phyloP scores from a whole-genome alignment of 2,329 filamentous ascomycete genomes.

The Fusarium camptoceras region DNA sequence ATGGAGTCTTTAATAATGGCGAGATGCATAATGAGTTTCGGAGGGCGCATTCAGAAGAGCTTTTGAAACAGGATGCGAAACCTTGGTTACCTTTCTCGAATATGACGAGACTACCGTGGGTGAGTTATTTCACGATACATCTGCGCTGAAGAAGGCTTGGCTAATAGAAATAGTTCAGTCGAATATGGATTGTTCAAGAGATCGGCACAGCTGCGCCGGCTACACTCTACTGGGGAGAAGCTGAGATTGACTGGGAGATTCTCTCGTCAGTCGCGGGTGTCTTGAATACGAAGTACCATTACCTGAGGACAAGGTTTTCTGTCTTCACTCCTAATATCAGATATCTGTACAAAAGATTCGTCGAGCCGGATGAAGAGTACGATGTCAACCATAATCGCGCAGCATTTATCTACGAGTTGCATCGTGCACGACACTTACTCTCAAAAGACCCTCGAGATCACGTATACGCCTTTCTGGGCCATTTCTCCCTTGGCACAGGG shows the following conservation, averaged over 20 bases:
- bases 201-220: constrained; percentile 51
- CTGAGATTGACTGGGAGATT: constrained; percentile 50
- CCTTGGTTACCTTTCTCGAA: constrained; percentile 51
- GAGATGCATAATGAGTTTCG: constrained; percentile 46
- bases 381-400: constrained; percentile 49
- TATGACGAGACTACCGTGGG: constrained; percentile 50
- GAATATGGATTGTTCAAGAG: constrained; percentile 55
- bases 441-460: constrained; percentile 51
- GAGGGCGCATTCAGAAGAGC: constrained; percentile 47
- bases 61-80: constrained; percentile 44
- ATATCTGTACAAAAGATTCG: constrained; percentile 50
- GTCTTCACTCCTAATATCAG: constrained; percentile 51
- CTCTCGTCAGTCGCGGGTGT: constrained; percentile 49
- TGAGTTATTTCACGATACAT: constrained; percentile 33
- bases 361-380: constrained; percentile 47
- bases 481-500: constrained; percentile 48
- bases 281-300: constrained; percentile 51
- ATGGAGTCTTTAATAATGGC: constrained; percentile 49
- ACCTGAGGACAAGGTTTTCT: constrained; percentile 46
- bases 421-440: constrained; percentile 50
- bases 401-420: constrained; percentile 53
- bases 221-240: constrained; percentile 52
- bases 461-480: constrained; percentile 53
- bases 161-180: constrained; percentile 47
- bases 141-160: neutral